Conservation (phyloP, 768 basidiomycete genomes). For the Amanita molliuscula region DNA sequence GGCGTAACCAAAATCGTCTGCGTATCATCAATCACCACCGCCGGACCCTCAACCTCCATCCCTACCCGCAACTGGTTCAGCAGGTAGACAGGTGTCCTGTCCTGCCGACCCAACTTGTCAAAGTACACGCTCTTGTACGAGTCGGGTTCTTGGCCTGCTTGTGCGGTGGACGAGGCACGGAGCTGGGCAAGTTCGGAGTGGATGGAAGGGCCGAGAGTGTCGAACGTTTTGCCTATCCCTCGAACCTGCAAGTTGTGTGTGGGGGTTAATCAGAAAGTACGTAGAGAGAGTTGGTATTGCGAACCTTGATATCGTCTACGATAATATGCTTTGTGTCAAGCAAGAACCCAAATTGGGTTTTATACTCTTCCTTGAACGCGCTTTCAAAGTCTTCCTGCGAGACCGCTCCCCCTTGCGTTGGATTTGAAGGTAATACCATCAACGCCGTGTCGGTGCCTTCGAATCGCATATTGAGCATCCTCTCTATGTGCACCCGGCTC, state of each 20-base stretch:
- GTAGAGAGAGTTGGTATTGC: slow-evolving; percentile 2
- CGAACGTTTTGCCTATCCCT: slow-evolving; percentile 86
- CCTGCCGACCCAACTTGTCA: slow-evolving; percentile 64
- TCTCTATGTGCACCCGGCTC: slow-evolving; percentile 61
- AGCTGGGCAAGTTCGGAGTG: slow-evolving; percentile 62
- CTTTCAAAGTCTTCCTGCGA: slow-evolving; percentile 57
- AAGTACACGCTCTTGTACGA: slow-evolving; percentile 68
- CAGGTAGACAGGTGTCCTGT: slow-evolving; percentile 72
- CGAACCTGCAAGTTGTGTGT: slow-evolving; percentile 50
- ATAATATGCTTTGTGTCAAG: slow-evolving; percentile 75
- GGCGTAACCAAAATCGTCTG: slow-evolving; percentile 91
- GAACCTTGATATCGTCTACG: slow-evolving; percentile 86
- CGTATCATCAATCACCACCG: slow-evolving; percentile 91
- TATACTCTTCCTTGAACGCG: slow-evolving; percentile 75
- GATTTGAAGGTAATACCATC: slow-evolving; percentile 58
- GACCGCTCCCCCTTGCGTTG: slow-evolving; percentile 33
- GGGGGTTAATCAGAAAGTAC: neutral
- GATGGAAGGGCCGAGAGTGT: slow-evolving; percentile 69
- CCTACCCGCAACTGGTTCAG: slow-evolving; percentile 59
- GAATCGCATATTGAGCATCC: slow-evolving; percentile 87
- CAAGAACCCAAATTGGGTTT: slow-evolving; percentile 85
- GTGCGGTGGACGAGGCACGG: slow-evolving; percentile 24
- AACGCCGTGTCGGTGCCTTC: slow-evolving; percentile 89
- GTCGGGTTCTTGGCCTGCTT: slow-evolving; percentile 27
- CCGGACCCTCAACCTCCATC: slow-evolving; percentile 71